phyloP scores from a whole-genome alignment of 352 stramenopile species.

The Phytopythium litorale region DNA sequence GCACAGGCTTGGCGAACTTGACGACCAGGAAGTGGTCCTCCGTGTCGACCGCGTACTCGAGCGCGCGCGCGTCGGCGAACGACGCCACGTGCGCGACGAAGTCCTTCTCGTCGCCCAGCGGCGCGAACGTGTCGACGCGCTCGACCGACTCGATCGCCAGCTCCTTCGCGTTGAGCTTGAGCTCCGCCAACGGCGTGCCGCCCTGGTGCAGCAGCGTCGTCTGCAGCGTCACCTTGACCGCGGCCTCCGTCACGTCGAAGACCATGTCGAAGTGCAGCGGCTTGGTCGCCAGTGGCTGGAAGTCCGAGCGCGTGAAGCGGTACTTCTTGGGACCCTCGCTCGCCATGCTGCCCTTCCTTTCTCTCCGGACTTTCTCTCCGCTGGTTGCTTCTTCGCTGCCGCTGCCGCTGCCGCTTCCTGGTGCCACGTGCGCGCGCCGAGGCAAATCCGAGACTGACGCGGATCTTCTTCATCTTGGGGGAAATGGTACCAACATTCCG shows the following conservation, averaged over 20 bases:
- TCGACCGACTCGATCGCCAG: conserved; percentile 61
- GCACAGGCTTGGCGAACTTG: conserved; percentile 46
- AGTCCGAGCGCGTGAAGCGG: conserved; percentile 67
- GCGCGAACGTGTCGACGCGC: conserved; percentile 41
- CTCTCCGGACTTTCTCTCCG: not conserved
- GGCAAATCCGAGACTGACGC: not conserved
- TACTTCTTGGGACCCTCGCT: conserved; percentile 42
- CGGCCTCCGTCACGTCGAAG: conserved; percentile 63
- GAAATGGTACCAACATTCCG: not conserved
- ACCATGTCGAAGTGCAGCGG: conserved; percentile 81
- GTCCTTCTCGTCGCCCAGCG: conserved; percentile 31
- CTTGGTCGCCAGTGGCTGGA: conserved; percentile 56
- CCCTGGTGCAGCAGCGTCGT: conserved; percentile 60
- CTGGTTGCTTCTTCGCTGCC: not conserved
- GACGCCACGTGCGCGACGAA: conserved; percentile 62
- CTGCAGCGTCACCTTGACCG: conserved; percentile 64
- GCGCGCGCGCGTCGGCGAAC: conserved; percentile 33
- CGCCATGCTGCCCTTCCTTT: not conserved
- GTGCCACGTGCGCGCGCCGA: not conserved
- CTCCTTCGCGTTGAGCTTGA: conserved; percentile 77
- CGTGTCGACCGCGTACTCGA: conserved; percentile 51
- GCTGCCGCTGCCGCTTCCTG: not conserved
- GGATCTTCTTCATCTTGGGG: not conserved
- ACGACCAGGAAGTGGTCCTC: conserved; percentile 74
- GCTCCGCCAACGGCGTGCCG: conserved; percentile 30